These are phyloP conservation scores for Ophiostoma australiae DNA, from an alignment of 2,329 filamentous ascomycete genomes.

Conservation along the genomic window DNA sequence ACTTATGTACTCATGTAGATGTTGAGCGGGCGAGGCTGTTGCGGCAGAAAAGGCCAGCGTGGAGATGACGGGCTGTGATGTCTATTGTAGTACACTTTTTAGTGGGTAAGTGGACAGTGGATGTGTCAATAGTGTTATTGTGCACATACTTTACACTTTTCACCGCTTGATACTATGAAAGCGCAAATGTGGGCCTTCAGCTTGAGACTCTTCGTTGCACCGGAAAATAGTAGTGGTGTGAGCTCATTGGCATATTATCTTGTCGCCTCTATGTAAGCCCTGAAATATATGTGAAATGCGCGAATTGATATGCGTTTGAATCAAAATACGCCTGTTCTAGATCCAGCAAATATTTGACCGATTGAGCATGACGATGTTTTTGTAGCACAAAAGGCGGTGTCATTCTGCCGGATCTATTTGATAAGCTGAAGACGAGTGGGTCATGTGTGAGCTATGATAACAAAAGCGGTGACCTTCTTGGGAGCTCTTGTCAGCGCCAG, in stretches of 20 bases:
- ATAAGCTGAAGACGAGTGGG: background rate
- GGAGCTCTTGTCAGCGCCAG: constrained; percentile 3
- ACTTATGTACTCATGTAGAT: background rate
- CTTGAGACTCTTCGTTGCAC: background rate
- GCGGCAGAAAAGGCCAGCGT: constrained; percentile 42
- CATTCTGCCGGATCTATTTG: background rate
- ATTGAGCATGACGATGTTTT: background rate
- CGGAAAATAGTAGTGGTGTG: background rate
- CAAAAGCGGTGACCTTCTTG: background rate
- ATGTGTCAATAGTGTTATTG: background rate
- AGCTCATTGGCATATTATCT: background rate
- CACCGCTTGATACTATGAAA: background rate
- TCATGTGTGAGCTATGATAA: background rate
- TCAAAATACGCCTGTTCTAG: background rate
- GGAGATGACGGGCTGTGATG: constrained; percentile 32
- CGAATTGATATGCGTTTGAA: no score
- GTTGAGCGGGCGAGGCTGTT: background rate
- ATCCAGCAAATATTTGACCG: background rate
- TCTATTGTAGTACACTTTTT: background rate
- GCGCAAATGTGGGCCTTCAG: background rate
- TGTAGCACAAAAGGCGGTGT: background rate
- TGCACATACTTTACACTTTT: background rate
- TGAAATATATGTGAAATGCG: background rate
- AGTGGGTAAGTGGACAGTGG: background rate
- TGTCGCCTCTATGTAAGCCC: background rate